These are phyloP conservation scores for Paecilomyces formosus DNA, from an alignment of 2,329 filamentous ascomycete species.

Conservation along the genomic window DNA sequence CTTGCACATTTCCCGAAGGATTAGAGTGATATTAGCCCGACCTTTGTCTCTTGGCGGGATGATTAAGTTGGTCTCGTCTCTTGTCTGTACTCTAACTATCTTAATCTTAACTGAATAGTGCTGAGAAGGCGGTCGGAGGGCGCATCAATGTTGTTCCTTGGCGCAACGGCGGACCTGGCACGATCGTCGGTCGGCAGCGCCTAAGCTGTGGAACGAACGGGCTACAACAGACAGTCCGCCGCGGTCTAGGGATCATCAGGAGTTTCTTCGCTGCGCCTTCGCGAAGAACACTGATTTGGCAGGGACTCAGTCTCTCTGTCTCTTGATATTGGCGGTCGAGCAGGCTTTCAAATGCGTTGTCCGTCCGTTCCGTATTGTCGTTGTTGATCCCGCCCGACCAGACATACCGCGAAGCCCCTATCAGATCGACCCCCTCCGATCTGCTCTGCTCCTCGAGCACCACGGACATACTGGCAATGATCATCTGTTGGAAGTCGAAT, in stretches of 20 bases:
- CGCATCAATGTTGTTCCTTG: background rate
- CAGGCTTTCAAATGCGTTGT: background rate
- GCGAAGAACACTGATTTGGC: background rate
- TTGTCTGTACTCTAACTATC: background rate
- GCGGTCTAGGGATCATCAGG: background rate
- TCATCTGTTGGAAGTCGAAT: background rate
- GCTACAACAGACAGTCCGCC: background rate
- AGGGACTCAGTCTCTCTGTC: background rate
- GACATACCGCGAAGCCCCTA: conserved; percentile 1
- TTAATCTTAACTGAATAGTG: background rate
- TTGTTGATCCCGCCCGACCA: background rate
- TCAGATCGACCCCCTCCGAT: background rate
- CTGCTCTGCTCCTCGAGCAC: background rate
- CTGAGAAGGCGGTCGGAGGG: background rate
- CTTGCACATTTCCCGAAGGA: background rate
- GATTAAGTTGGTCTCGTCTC: background rate
- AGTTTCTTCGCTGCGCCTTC: background rate
- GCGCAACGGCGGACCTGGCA: background rate
- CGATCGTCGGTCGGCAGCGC: background rate
- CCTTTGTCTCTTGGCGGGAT: background rate
- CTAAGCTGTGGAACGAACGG: background rate
- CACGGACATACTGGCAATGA: background rate
- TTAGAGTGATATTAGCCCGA: background rate
- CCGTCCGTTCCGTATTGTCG: background rate
- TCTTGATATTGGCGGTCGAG: background rate